Base-by-base conservation (phyloP, 352 stramenopile species). In the Phytophthora pinifolia region DNA sequence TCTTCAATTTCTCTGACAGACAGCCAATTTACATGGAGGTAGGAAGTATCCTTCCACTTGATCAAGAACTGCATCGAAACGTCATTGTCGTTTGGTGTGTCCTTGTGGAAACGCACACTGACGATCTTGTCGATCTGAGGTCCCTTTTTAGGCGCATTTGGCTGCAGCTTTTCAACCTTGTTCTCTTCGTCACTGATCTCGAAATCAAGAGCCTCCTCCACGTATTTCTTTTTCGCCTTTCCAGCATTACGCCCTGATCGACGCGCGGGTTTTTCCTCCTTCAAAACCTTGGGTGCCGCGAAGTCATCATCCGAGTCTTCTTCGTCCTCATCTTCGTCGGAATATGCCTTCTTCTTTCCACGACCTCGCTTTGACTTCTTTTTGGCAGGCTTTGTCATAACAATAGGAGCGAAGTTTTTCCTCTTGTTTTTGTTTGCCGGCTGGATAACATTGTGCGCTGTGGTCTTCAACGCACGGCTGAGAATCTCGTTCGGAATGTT, bases 21-120 rank as follows among this genome's bases (percentile, higher is more conserved):
- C 62, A 99, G 91, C 98, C 98, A 99, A 18, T 86, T 98, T 48
- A 97, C 84, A 73, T 99, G 97, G 30, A 99, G 73, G 67, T 99
- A 99, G 25, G 87, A 98, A 51, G 98, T 75, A 35, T 98, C 91
- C 46, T 97, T 92, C 98, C 98, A 99, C 79, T 99, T 99, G 50
- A 99, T 96, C 25, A 99, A 69, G 57, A 99, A 99, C 68, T 98
- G 76, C 79, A 99, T 98, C 15, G 66, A 67, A 6, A 89, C 72
- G 4, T 92, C 81, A 14, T 67, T 59, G 18, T 82, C 59, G 8
- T 76, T 70, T 4, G 41, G 30, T 12, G 30, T 59, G 7, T 70
- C 64, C 41, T 91, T 92, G 65, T 83, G 72, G 55, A 94, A 94
- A 5, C 83, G 82, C 20, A 94, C 72, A 15, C 87, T 92, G 18